Base-by-base conservation (phyloP, 192 early-diverging fungal genomes). In the Coemansia biformis region DNA sequence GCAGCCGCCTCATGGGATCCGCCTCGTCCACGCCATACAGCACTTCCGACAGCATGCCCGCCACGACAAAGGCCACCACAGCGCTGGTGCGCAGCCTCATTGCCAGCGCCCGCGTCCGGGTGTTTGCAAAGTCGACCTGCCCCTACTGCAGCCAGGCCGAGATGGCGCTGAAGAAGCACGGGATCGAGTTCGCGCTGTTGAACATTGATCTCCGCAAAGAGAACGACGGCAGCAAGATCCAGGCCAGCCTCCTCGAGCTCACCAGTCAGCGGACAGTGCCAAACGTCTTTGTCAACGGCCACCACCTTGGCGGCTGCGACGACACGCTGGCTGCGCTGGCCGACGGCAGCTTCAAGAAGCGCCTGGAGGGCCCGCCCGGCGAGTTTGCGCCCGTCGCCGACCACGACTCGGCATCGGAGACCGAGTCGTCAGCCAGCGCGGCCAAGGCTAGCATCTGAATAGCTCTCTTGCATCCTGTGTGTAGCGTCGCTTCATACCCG, bases 111-210 rank as follows among this genome's bases (percentile, higher is more conserved):
- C 35, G 37, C 15, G 66, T 75, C 15, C 64, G 69, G 57, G 81
- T 93, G 35, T 91, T 91, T 73, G 85, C 86, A 61, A 95, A 86
- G 67, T 68, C 77, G 6, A 78, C 76, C 42, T 89, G 85, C 68
- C 83, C 83, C 38, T 89, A 81, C 62, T 86, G 83, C 63, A 40
- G 43, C 23, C 69, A 51, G 23, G 78, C 83, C 38, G 80, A 84
- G 71, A 24, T 34, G 1, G 48, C 72, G 8, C 56, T 88, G 19
- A 57, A 46, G 1, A 16, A 57, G 11, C 51, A 59, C 8, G 55
- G 61, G 4, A 62, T 61, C 17, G 50, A 63, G 2, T 77, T 74
- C 38, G 52, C 52, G 30, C 52, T 66, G 13, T 40, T 84, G n/a
- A 80, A 85, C 44, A 68, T 86, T 7, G 81, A 86, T 43, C 21